phyloP scores from a whole-genome alignment of 768 basidiomycete species.

The Cystofilobasidium ferigula region DNA sequence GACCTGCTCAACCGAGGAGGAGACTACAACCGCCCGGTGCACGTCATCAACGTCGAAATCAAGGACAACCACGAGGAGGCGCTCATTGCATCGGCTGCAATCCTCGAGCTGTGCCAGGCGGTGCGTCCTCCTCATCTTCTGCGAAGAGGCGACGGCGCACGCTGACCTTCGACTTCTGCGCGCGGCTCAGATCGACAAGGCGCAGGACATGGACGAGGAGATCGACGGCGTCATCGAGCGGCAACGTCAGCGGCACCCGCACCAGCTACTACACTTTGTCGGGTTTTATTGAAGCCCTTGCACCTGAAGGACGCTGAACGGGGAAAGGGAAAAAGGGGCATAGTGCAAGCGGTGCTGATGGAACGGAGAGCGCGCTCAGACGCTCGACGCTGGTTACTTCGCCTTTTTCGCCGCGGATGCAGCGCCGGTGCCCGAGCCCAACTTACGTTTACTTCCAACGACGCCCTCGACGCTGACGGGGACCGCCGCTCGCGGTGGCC shows the following conservation, averaged over 20 bases:
- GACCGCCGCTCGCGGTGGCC: no score
- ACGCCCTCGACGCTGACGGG: no score
- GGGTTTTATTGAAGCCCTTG: slow-evolving; percentile 94
- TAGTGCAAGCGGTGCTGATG: no score
- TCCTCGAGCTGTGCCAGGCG: slow-evolving; percentile 77
- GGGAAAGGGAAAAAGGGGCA: no score
- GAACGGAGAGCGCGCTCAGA: no score
- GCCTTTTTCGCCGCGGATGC: no score
- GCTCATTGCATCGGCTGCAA: slow-evolving; percentile 84
- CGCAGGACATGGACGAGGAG: slow-evolving; percentile 78
- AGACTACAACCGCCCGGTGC: slow-evolving; percentile 85
- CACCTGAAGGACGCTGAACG: no score
- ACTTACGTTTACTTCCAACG: no score
- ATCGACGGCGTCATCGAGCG: slow-evolving; percentile 73
- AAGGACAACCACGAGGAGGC: slow-evolving; percentile 99
- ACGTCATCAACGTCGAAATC: slow-evolving; percentile 95
- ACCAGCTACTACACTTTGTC: slow-evolving; percentile 79
- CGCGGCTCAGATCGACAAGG: slow-evolving; percentile 65
- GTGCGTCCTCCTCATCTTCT: slow-evolving; percentile 40
- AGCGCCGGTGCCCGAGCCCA: no score
- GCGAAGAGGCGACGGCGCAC: neutral
- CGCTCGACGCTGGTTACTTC: no score
- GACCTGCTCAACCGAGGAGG: slow-evolving; percentile 80
- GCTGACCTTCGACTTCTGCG: neutral
- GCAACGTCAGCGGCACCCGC: slow-evolving; percentile 84